Conservation (phyloP, 2,329 filamentous ascomycete genomes). For the Cryphonectria naterciae region DNA sequence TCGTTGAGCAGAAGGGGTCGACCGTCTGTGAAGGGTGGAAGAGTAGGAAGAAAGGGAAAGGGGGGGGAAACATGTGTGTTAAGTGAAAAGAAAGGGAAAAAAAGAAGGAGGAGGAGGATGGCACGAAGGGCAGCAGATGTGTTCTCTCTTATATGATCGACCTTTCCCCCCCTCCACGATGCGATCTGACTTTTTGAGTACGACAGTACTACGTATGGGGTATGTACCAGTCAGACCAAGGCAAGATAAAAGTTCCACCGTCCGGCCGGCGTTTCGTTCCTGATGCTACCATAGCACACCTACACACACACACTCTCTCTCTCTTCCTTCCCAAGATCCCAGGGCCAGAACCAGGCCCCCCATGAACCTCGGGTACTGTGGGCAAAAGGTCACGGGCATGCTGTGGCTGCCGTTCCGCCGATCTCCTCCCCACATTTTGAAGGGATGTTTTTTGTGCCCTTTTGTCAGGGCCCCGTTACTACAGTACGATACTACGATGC, state of each 20-base stretch:
- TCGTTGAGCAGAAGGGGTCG: background rate
- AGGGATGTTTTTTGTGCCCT: background rate
- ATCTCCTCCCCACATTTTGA: conserved; percentile 8
- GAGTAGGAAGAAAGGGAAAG: background rate
- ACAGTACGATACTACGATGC: background rate
- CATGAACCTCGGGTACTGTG: conserved; percentile 9
- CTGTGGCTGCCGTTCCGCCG: conserved; percentile 3
- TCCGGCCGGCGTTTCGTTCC: background rate
- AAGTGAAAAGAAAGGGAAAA: background rate
- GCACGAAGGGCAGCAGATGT: background rate
- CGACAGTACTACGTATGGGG: no score
- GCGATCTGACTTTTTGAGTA: background rate
- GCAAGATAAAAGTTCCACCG: conserved; percentile 3
- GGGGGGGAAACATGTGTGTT: background rate
- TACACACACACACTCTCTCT: no score
- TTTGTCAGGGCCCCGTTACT: background rate
- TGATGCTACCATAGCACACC: background rate
- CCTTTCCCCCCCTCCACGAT: background rate
- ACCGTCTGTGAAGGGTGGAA: background rate
- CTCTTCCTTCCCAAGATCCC: background rate
- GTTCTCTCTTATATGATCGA: background rate
- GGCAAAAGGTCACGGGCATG: background rate
- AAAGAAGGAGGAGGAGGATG: background rate
- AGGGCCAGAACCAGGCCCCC: no score
- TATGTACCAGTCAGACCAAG: background rate